A percentile compares a stretch with the other conserved stretches of the same genome.
Evolutionary conservation across 352 stramenopile genomes (phyloP).

Genomic region (Thalassiosira tumida): DNA sequence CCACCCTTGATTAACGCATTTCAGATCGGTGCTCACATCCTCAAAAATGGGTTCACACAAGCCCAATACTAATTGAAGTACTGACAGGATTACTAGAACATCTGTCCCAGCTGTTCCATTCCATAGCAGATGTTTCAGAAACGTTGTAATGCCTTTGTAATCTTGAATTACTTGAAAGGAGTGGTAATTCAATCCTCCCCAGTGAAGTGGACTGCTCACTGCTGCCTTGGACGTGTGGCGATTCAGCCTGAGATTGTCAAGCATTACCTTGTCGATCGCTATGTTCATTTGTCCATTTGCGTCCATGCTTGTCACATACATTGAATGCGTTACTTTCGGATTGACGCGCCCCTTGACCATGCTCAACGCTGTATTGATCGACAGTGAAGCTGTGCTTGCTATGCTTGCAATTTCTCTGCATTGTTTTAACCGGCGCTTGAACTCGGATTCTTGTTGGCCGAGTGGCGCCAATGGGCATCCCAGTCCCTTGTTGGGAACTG

Average conservation of each 20-base stretch:
- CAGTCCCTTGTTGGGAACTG: conserved; percentile 21
- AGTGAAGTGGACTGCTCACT: background rate
- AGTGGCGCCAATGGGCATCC: background rate
- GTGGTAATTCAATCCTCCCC: conserved; percentile 6
- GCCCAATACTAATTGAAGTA: conserved; percentile 33
- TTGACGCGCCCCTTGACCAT: background rate
- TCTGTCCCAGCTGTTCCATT: conserved; percentile 13
- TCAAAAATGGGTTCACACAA: conserved; percentile 33
- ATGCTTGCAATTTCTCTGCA: background rate
- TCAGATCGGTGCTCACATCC: background rate
- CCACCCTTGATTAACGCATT: conserved; percentile 22
- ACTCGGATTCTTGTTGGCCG: background rate
- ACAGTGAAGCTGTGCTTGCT: background rate
- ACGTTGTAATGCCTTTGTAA: conserved; percentile 1
- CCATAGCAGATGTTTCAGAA: conserved; percentile 52
- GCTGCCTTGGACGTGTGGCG: background rate
- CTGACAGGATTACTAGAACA: conserved; percentile 27
- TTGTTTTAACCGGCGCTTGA: conserved; percentile 1
- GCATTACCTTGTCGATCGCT: conserved; percentile 17
- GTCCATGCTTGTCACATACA: conserved; percentile 17
- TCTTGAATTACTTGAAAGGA: conserved; percentile 40
- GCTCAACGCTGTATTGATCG: background rate
- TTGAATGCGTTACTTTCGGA: background rate
- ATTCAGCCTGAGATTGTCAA: conserved; percentile 26
- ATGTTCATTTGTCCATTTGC: background rate